Evolutionary conservation across 1,139 yeast species (phyloP), one percentile per base, ranked within the genome.

Genomic region (Diutina mesorugosa): DNA sequence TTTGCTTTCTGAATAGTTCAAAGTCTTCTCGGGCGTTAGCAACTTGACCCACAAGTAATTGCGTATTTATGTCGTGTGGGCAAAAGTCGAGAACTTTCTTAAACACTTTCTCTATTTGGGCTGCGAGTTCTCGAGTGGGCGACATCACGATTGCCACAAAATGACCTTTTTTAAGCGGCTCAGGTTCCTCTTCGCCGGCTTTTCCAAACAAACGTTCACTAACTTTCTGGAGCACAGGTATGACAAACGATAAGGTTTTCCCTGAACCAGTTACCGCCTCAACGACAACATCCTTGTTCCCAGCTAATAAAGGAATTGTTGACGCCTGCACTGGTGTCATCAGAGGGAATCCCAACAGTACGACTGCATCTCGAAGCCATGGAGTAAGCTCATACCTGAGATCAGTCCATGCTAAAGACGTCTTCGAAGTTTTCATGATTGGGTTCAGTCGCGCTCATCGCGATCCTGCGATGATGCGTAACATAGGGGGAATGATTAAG

Each of bases 251-350:
- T 45, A 91, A 70, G 0, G 99, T 93, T 67, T 93, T 93, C 8
- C 99, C 99, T 0, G 98, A 90, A 0, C 99, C 99, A 0, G 99
- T 93, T 1, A 90, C 97, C 0, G 98, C 90, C 66, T 91, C 97
- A 1, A 90, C 97, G 9, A 95, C 96, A 9, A 93, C 98, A 70
- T 93, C 99, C 66, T 93, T 93, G 64, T 91, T 87, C n/a, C 85
- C 85, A 54, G 87, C 71, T 62, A 95, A 81, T 57, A 91, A 73
- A 0, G 99, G 99, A 55, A 93, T 87, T 0, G 96, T 87, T 0
- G 98, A 83, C 0, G 99, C 99, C 67, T 93, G 99, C 0, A 93
- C 99, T 0, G 99, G 97, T 0, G 99, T 93, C 97, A 93, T 90
- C 16, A 81, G 72, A 2, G 81, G 79, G 66, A 81, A 91, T 1